phyloP scores from a whole-genome alignment of 768 basidiomycete genomes.

The Lactarius hatsudake region DNA sequence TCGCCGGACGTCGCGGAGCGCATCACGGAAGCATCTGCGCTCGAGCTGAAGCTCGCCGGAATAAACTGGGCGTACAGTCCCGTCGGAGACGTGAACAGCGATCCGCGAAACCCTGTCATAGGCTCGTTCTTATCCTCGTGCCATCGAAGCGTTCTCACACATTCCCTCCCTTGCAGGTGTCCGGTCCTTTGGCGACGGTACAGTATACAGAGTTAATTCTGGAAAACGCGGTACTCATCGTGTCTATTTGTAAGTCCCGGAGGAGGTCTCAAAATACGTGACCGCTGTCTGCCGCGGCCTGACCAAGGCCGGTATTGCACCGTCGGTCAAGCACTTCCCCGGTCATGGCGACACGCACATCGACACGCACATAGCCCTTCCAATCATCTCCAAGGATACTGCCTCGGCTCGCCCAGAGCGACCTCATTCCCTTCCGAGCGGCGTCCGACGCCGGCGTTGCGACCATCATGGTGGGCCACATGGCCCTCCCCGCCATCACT shows the following conservation, averaged over 20 bases:
- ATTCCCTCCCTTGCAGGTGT: slow-evolving; percentile 43
- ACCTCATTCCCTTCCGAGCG: slow-evolving; percentile 56
- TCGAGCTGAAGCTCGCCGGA: slow-evolving; percentile 56
- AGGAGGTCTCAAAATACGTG: slow-evolving; percentile 48
- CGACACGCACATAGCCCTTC: slow-evolving; percentile 68
- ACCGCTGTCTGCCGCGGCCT: slow-evolving; percentile 49
- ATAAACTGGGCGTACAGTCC: slow-evolving; percentile 73
- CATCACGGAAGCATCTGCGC: slow-evolving; percentile 49
- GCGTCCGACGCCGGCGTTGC: slow-evolving; percentile 44
- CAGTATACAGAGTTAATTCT: slow-evolving; percentile 36
- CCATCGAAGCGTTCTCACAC: background rate
- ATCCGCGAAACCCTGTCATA: slow-evolving; percentile 67
- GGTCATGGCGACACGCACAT: slow-evolving; percentile 73
- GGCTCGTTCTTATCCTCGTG: slow-evolving; percentile 39
- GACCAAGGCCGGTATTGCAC: slow-evolving; percentile 48
- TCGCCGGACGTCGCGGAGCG: slow-evolving; percentile 45
- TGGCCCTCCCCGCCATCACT: slow-evolving; percentile 60
- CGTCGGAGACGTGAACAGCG: slow-evolving; percentile 71
- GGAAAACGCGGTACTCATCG: background rate
- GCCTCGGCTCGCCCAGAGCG: slow-evolving; percentile 42
- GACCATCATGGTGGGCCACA: slow-evolving; percentile 72
- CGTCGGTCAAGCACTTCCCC: slow-evolving; percentile 69
- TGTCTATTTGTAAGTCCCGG: slow-evolving; percentile 45
- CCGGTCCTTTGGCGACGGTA: slow-evolving; percentile 68
- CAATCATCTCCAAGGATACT: slow-evolving; percentile 52